Evolutionary conservation across 768 basidiomycete genomes (phyloP), one percentile per base, ranked within the genome.

Genomic region (Chalciporus chontae): DNA sequence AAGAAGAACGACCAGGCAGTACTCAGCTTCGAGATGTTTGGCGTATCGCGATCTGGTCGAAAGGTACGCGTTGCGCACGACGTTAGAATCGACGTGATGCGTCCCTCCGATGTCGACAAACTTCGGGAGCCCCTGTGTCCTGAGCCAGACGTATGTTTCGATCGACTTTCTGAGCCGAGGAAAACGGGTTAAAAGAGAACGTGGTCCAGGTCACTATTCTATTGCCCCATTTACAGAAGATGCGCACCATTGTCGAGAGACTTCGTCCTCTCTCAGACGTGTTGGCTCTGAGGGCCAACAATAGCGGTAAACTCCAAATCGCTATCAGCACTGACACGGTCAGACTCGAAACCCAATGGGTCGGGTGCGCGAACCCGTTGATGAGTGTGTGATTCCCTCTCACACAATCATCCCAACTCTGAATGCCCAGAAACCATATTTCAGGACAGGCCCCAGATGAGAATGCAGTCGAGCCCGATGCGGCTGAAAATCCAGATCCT

Each of bases 61-160:
- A 73, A 67, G 38, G 77, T 90, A 36, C 75, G 78, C 40, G 79
- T 94, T 18, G 73, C 79, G 0, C 90, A 94, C 62, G 90, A 93
- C 59, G 87, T 94, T 24, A 77, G 79, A 56, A 87, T 94, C 49
- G 87, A 87, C 43, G 83, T 94, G 8, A 77, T 90, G 79, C 81
- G 81, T 49, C 85, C 85, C 1, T 71, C 72, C 0, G 92, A 94
- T 50, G 80, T 88, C 10, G 82, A 78, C 17, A 80, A 75, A 52
- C 75, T 94, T 48, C 76, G 72, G 23, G 92, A 94, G 63, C 92
- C 92, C 2, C 66, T 89, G 57, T 94, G 91, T 61, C 92, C 92
- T 1, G 84, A 87, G 26, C 89, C 91, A 14, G 87, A 94, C 52
- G 92, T 90, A 56, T 56, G 80, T 72, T 53, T 68, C 42, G n/a